These are phyloP conservation scores for Ophiocordyceps sinensis DNA, from an alignment of 2,329 filamentous ascomycete species.

Conservation along the genomic window DNA sequence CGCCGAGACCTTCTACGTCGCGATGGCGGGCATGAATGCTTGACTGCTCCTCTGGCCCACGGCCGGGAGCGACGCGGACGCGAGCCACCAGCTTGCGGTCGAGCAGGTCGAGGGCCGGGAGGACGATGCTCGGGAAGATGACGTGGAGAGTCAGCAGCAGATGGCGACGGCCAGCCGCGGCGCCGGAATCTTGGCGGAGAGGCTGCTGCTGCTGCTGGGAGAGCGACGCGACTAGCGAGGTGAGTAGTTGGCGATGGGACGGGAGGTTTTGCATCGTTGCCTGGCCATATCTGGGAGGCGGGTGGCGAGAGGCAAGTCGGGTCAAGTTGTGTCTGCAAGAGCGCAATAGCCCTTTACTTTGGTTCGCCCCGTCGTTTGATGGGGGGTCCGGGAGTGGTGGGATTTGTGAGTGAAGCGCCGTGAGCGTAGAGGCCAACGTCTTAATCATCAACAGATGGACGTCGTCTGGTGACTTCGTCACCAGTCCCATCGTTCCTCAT, in stretches of 20 bases:
- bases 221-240: constrained; percentile 31
- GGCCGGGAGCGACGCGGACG: constrained; percentile 13
- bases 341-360: not conserved
- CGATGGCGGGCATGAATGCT: not conserved
- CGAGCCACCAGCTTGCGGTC: constrained; percentile 61
- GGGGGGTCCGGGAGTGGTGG: no score
- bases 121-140: constrained; percentile 64
- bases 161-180: constrained; percentile 17
- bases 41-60: not conserved
- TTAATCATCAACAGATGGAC: no score
- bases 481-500: no score
- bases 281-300: not conserved
- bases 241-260: constrained; percentile 30
- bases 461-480: no score
- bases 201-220: constrained; percentile 11
- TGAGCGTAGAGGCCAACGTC: no score
- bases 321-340: not conserved
- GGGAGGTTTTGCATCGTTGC: constrained; percentile 4
- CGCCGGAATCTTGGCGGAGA: not conserved
- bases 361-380: no score
- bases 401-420: no score
- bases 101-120: constrained; percentile 76
- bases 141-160: constrained; percentile 71
- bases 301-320: not conserved
- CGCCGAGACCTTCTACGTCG: no score